Evolutionary conservation across 495 filamentous ascomycete genomes (phyloP), one percentile per base, ranked within the genome.

Genomic region (Penicillium manginii): DNA sequence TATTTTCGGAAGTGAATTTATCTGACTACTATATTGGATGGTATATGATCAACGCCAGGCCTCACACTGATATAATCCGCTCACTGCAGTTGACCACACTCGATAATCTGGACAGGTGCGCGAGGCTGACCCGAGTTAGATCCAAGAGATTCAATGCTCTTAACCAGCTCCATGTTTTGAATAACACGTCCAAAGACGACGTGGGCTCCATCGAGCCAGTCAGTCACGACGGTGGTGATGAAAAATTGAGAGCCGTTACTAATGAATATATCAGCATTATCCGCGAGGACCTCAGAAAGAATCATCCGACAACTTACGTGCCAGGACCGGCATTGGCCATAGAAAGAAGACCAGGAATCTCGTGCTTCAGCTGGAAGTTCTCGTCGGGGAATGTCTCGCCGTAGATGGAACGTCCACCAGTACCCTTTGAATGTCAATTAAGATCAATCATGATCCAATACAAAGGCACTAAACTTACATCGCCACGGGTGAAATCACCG

Each of bases 321-420:
- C 73, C 69, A 6, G 90, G 89, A 39, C 91, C 92, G 58, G 92
- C 89, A 65, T 96, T 96, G 26, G 92, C 92, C 92, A 96, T 96
- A 59, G 86, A 90, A 45, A 96, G 77, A 54, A 96, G 74, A 76
- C 93, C 93, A 1, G 92, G 88, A 58, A 84, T 84, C 48, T 88
- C 84, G 66, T 96, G 92, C 78, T 88, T 88, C 54, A 84, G 70
- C 17, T 82, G 67, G 69, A 96, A 96, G 73, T 92, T 93, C 80
- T 96, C 92, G 65, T 96, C 92, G 51, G 85, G 85, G 58, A 96
- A 96, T 75, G 93, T 96, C 57, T 86, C 86, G 56, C 92, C 92
- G 63, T 93, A 96, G 71, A 96, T 96, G 33, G 87, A 91, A 77
- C 94, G 93, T 60, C 92, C 92, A 54, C 92, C 92, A n/a, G 92